Evolutionary conservation across 495 filamentous ascomycete genomes (phyloP), one percentile per base, ranked within the genome.

Genomic region (Penicillium riverlandense): DNA sequence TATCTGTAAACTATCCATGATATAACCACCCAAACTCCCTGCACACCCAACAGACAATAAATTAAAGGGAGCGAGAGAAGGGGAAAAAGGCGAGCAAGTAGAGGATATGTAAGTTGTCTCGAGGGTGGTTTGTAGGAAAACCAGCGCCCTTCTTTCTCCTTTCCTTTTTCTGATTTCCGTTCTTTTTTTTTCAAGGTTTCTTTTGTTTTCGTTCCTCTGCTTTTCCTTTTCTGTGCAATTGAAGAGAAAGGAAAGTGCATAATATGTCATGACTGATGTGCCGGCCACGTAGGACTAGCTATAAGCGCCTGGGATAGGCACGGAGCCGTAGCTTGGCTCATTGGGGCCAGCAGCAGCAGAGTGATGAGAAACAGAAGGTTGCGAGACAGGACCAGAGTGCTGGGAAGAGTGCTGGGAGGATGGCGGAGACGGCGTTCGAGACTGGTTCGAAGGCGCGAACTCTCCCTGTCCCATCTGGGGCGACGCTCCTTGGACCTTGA

Each of bases 401-500:
- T 39, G 47, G 11, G 47, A 43, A 22, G 57, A 44, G 15, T 59
- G 54, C 37, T 39, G 47, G 11, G 47, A 43, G 6, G 45, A 41
- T 7, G 52, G 59, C 14, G 54, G 51, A 7, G 62, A 50, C 15
- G 52, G 45, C 22, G 22, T 22, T 22, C 22, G 22, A 14, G 57
- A 44, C 35, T 48, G 41, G 29, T 50, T 38, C 15, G 39, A 46
- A 37, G 70, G 66, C 30, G 70, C 57, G 55, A 88, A 85, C 15
- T 69, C 77, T 35, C 65, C 66, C 53, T 85, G 82, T 30, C 66
- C 62, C 34, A 75, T 48, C 61, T 79, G 79, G n/a, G 87, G 86
- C 13, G 82, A 90, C 22, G 88, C 81, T 40, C 79, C 72, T 52
- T 86, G 85, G 35, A 88, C 78, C 52, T 82, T 84, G 59, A 77